Base-by-base conservation (phyloP, 176 grass and related monocot genomes). In the Areca catechu region DNA sequence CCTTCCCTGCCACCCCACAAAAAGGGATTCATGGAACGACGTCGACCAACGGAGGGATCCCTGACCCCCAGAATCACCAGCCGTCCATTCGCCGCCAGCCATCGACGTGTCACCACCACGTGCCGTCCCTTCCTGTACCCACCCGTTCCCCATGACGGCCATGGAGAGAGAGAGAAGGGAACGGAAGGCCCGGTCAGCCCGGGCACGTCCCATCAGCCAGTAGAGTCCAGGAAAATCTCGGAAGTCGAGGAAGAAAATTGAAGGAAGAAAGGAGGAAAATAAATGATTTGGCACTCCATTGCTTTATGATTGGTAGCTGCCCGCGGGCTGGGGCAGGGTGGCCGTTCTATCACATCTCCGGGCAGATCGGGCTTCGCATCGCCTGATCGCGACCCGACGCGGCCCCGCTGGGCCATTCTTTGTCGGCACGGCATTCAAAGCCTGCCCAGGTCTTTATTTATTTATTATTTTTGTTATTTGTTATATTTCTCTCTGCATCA, bases 281-380 rank as follows among this genome's bases (percentile, higher is more conserved):
- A 79, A 86, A 86, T 77, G 74, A 81, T 78, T 61, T 58, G 78
- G 78, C 70, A 86, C 78, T 86, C 78, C 55, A 86, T 82, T 74
- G 73, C 74, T 59, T 57, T 74, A 86, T 86, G 83, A 86, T 82
- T 86, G 78, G 78, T 69, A 54, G 23, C 54, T 63, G 48, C 82
- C 73, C 73, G 57, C 23, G 56, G 56, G 56, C 56, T 29, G 56
- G 3, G 25, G 17, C 7, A 22, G 15, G 4, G 24, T 5, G 23
- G 0, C 16, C 57, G 57, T 59, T 23, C 23, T 28, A 59, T 59
- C 57, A 29, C 57, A 60, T 60, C 57, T 5, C 25, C 57, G 57
- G 57, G 57, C 57, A 59, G 23, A 14, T 17, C 57, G 57, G 57
- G 57, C 27, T 29, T 37, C 57, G 57, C 57, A 37, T 9, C 25